phyloP scores from a whole-genome alignment of 2,329 filamentous ascomycete genomes.

The Emmonsiellopsis sp. region DNA sequence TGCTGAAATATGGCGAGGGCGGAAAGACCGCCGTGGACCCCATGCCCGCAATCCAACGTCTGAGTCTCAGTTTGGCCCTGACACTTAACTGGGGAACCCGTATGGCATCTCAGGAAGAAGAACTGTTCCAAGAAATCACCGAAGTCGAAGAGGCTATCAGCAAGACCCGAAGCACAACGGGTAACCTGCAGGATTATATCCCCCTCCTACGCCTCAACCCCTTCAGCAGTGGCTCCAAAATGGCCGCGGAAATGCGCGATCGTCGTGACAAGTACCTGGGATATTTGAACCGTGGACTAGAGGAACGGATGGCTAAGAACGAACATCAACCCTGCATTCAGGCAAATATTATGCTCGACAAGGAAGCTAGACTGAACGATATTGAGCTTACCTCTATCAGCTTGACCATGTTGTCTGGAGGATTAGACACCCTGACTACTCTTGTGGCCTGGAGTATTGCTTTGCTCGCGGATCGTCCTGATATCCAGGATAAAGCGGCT shows the following conservation, averaged over 20 bases:
- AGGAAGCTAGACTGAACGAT: conserved; percentile 53
- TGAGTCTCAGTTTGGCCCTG: conserved; percentile 53
- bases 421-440: conserved; percentile 58
- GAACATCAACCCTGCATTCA: conserved; percentile 58
- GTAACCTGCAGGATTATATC: conserved; percentile 55
- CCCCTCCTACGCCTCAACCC: conserved; percentile 53
- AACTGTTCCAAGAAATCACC: conserved; percentile 54
- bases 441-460: conserved; percentile 58
- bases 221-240: conserved; percentile 49
- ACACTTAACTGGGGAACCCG: conserved; percentile 60
- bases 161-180: conserved; percentile 51
- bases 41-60: conserved; percentile 59
- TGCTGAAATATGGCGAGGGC: conserved; percentile 48
- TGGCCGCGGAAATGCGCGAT: conserved; percentile 51
- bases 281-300: conserved; percentile 49
- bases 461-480: conserved; percentile 49
- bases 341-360: conserved; percentile 56
- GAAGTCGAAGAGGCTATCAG: conserved; percentile 54
- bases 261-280: conserved; percentile 54
- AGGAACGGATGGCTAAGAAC: conserved; percentile 52
- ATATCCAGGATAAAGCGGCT: conserved; percentile 54
- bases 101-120: conserved; percentile 50
- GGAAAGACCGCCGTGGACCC: conserved; percentile 51
- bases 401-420: conserved; percentile 59
- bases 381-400: conserved; percentile 58